Percentiles rank a stretch among this genome's conserved stretches.
These are phyloP conservation scores for Linum trigynum DNA, from an alignment of 345 rosid species.

Conservation along the genomic window DNA sequence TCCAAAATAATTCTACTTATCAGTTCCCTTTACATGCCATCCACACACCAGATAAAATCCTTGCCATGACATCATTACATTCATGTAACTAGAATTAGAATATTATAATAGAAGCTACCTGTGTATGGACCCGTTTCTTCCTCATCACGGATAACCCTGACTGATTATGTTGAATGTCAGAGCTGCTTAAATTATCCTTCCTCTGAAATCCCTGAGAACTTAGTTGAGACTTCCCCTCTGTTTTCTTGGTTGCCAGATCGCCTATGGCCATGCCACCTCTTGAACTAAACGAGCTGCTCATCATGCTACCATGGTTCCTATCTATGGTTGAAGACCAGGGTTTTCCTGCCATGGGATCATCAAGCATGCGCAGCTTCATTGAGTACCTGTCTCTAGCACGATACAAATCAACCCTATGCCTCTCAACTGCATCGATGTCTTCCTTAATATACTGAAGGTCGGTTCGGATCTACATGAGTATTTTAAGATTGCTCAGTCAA, in stretches of 20 bases:
- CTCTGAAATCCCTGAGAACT: constrained; percentile 64
- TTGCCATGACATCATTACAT: background rate
- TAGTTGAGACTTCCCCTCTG: constrained; percentile 55
- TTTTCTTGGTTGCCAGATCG: constrained; percentile 47
- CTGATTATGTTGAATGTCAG: constrained; percentile 71
- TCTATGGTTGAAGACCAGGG: constrained; percentile 52
- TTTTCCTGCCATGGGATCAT: constrained; percentile 54
- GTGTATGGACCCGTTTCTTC: constrained; percentile 83
- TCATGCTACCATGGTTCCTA: constrained; percentile 39
- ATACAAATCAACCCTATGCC: constrained; percentile 74
- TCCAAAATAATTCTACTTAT: background rate
- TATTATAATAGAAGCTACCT: constrained; percentile 40
- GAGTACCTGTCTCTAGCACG: constrained; percentile 73
- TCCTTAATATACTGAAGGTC: constrained; percentile 87
- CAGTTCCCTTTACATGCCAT: background rate
- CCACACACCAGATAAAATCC: no score
- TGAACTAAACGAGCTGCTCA: constrained; percentile 41
- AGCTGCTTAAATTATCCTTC: constrained; percentile 54
- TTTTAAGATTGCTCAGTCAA: constrained; percentile 3
- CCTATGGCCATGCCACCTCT: constrained; percentile 57
- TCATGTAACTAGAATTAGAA: background rate
- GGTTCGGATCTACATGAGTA: constrained; percentile 50
- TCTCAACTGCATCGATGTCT: constrained; percentile 82
- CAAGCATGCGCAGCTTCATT: constrained; percentile 73
- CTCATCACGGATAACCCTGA: constrained; percentile 60